Base-by-base conservation (phyloP, 1,139 yeast species). In the Blastobotrys apis region DNA sequence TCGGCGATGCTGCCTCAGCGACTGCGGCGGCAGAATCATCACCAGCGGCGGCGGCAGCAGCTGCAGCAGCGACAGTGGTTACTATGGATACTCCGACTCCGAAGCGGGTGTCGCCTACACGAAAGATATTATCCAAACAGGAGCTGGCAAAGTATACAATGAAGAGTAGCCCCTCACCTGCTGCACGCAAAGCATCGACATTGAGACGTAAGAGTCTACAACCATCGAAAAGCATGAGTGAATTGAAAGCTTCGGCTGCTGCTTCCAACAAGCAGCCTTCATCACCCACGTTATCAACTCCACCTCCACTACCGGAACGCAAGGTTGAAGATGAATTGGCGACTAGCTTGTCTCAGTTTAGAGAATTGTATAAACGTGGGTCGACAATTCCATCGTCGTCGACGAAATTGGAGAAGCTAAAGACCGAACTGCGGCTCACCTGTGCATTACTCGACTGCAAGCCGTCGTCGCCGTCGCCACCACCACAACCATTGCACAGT, bases 121-220 rank as follows among this genome's bases (percentile, higher is more conserved):
- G 62, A 13, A 57, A 56, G 39, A 50, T 58, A 5, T 45, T 58
- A 8, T 48, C 57, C 13, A 57, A 54, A 39, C 49, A 55, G 6
- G 59, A 56, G 34, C 33, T 55, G 30, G 49, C 58, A 17, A 48
- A 45, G 43, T 48, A 54, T n/a, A n/a, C n/a, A n/a, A n/a, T n/a
- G n/a, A n/a, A n/a, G n/a, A n/a, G n/a, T n/a, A n/a, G n/a, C n/a
- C n/a, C n/a, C n/a, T n/a, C n/a, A 34, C 19, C n/a, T 5, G 5
- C 13, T 6, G 26, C 10, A 23, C 26, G 9, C 8, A 32, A 15
- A 8, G 19, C 34, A 15, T 5, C 34, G 6, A 21, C 27, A 16
- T 22, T 19, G 12, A 27, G 33, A 12, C 27, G 41, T 3, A 37
- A 38, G 29, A 37, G 42, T 3, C 39, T 43, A 5, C 41, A 37